Conservation (phyloP, 306 rosid genomes). For the Acacia melanoxylon region DNA sequence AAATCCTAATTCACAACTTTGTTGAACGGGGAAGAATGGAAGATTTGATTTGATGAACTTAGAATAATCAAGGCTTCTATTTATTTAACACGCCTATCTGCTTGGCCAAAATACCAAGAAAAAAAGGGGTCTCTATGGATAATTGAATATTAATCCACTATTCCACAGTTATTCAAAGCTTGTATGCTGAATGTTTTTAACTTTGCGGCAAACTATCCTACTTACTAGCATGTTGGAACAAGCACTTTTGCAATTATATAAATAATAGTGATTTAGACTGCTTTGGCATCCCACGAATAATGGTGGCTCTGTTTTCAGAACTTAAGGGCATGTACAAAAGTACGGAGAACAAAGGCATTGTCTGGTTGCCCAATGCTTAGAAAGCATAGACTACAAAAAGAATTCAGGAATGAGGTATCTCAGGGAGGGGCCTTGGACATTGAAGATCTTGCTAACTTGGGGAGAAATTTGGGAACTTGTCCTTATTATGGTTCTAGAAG, state of each 20-base stretch:
- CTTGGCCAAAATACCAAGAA: slow-evolving; percentile 9
- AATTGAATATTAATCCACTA: slow-evolving; percentile 13
- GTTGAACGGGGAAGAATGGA: slow-evolving; percentile 20
- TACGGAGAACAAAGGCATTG: slow-evolving; percentile 67
- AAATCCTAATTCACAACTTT: neutral
- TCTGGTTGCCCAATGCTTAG: slow-evolving; percentile 92
- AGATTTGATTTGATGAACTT: slow-evolving; percentile 17
- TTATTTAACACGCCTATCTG: slow-evolving; percentile 11
- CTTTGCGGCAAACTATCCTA: slow-evolving; percentile 4
- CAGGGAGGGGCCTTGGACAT: slow-evolving; percentile 81
- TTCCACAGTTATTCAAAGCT: neutral
- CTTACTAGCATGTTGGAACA: slow-evolving; percentile 13
- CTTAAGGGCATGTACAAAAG: slow-evolving; percentile 53
- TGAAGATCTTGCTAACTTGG: slow-evolving; percentile 91
- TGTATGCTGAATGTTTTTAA: slow-evolving; percentile 15
- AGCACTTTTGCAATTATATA: slow-evolving; percentile 13
- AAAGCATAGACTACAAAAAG: slow-evolving; percentile 62
- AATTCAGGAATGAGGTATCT: slow-evolving; percentile 70
- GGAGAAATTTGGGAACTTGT: slow-evolving; percentile 75
- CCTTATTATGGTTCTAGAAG: slow-evolving; percentile 96
- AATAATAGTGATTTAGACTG: slow-evolving; percentile 6
- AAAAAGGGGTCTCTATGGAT: neutral
- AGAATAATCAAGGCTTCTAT: slow-evolving; percentile 9
- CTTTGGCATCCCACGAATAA: slow-evolving; percentile 33
- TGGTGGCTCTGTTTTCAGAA: slow-evolving; percentile 51